Base-by-base conservation (phyloP, 2,329 filamentous ascomycete species). In the Apiospora aurea region DNA sequence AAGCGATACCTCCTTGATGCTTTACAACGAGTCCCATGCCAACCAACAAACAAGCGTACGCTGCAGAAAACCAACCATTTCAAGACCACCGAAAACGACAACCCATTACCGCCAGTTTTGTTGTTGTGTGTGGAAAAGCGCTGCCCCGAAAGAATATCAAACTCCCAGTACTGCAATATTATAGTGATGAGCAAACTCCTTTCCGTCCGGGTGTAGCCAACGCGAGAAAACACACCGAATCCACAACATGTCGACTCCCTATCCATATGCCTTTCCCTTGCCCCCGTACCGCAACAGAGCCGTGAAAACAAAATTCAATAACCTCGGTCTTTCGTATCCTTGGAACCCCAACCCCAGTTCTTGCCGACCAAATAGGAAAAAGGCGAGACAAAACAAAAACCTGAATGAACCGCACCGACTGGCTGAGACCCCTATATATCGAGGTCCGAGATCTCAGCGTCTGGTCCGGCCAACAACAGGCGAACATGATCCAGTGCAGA, bases 41-140 rank as follows among this genome's bases (percentile, higher is more conserved):
- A 64, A 24, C 57, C 57, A 64, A 24, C 57, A 64, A 64, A n/a
- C 18, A 64, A 41, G 34, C 57, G 57, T 38, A n/a, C 57, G 57
- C 57, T 64, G n/a, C 8, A 41, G 29, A 64, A 64, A 64, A 41
- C 57, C 57, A 64, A 64, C 57, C 57, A 38, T 64, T 61, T 21
- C 57, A 41, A 41, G 18, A 64, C 57, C 57, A 64, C 57, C 34
- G 34, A 38, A 24, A 64, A 64, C 34, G 67, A 69, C 67, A 47
- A 46, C 43, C 67, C 38, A 69, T 69, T 69, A 69, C 67, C 47
- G 44, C 67, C 67, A 69, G 43, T 69, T 69, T 69, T 69, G 47
- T 69, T 69, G 74, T 74, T 79, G 7, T 79, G 72, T 70, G 72
- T 70, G 67, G 53, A 16, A 43, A 43, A 70, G 57, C 69, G 14